Evolutionary conservation across 1,139 yeast species (phyloP), one percentile per base, ranked within the genome.

Genomic region (Hansenula sp.): DNA sequence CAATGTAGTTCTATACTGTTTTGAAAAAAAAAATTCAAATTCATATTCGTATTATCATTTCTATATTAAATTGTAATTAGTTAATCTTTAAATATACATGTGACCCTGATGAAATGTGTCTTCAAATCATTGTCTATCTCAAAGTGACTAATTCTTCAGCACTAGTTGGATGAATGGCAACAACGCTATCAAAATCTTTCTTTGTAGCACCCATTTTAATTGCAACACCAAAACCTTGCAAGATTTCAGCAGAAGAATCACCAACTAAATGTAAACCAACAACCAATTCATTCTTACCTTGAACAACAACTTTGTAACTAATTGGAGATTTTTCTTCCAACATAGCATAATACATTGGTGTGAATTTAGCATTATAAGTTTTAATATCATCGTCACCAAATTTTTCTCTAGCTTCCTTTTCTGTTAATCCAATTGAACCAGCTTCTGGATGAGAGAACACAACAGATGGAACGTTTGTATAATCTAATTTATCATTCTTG

Each of bases 191-290:
- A 53, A 93, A 91, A 65, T 93, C 97, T 42, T 79, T 79, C 74
- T 93, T 93, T 39, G 99, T 93, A 38, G 99, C 99, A 33, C 99
- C 99, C 96, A 87, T 87, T 71, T 90, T 90, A 54, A 93, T 72
- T 46, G 99, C 99, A 43, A 90, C 99, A 46, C 98, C 99, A 60
- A 93, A 93, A 32, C 99, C 99, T 74, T 93, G 99, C 57, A 93
- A 76, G 50, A 94, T 90, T 67, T 93, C 99, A 33, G 96, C 80
- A 49, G 95, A 81, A 12, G 79, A 68, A 59, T 90, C 97, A 48
- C 99, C 99, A 52, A 91, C 86, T 46, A 93, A 68, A 65, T 93
- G 99, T 56, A 93, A 72, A 34, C 99, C 99, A 50, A 94, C 95
- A 43, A 93, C 96, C 68, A 89, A 91, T 66, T 93, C 99, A 38